Base-by-base conservation (phyloP, 306 rosid species). In the Argentina anserina region DNA sequence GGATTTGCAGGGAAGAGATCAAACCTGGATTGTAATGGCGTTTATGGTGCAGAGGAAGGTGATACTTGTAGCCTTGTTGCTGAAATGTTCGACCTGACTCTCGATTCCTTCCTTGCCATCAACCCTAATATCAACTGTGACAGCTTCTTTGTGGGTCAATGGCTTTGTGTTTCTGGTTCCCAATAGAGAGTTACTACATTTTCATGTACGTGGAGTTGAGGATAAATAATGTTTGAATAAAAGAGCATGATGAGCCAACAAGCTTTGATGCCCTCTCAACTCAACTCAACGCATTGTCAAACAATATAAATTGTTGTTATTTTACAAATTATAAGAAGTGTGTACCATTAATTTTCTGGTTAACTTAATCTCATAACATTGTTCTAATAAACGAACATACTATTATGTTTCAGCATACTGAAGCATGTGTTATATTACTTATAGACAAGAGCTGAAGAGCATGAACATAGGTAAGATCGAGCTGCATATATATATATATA, bases 61-160 rank as follows among this genome's bases (percentile, higher is more conserved):
- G 64, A 58, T 58, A 28, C n/a, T 58, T 58, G 64, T 37, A 58
- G 10, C 28, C 0, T 3, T 28, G 64, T 58, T 29, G 63, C 63
- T 1, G 9, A 29, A 58, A 13, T 1, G 9, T 58, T 28, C 37
- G 1, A 29, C 9, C 20, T 28, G 37, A 58, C 9, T 29, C 64
- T 58, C 10, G 9, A 58, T 1, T 2, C 20, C 34, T 58, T 58
- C 64, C 37, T 28, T 15, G 7, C 20, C 37, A 28, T 67, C 37
- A 67, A 67, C 17, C 71, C 71, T 67, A 42, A 66, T 41, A 37
- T 42, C 71, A 28, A 28, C 23, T 67, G 71, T 1, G 0, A 67
- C 23, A 25, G 25, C 56, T 0, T 67, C 55, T 67, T 67, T 43
- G 56, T 26, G 17, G 71, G 71, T 26, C 56, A 67, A 43, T 67